Evolutionary conservation across 306 rosid genomes (phyloP), one percentile per base, ranked within the genome.

Genomic region (Gastrolobium bilobum): DNA sequence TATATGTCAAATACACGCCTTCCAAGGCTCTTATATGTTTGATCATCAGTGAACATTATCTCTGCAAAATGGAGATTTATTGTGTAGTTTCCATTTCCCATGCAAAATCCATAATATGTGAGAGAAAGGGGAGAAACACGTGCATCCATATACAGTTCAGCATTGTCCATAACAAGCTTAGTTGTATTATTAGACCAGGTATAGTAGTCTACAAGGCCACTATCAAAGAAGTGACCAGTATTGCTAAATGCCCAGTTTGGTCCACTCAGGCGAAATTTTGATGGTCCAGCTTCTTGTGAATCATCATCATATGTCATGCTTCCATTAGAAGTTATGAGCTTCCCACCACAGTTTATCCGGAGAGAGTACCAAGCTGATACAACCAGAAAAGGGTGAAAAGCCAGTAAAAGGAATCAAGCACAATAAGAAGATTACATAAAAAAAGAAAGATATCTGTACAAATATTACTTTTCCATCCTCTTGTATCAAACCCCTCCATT

Each of bases 321-420:
- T 26, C 79, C 84, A 73, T 39, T 66, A 4, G 80, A 48, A 4
- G 71, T 85, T 48, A 59, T 51, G 10, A 44, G 65, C 73, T 77
- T 82, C 38, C 97, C 94, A 5, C 97, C 97, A 59, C 94, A 90
- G 68, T 92, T 92, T 77, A 92, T 85, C 67, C 30, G 87, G 43
- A 92, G 76, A 74, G 87, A 84, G 81, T 87, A 88, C 66, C 3
- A 15, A 20, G n/a, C 85, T 81, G 78, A 64, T 62, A 46, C 2
- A 33, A 37, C 14, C 39, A 79, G 40, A 54, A 68, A 46, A 3
- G 4, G 29, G 63, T 68, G 10, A 29, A 75, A 66, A 47, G 14
- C 1, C 31, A 26, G 5, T 56, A 51, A 29, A 71, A 47, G 26
- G 52, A 72, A 57, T 46, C 26, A 20, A 20, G 26, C 26, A 20